Conservation (phyloP, 73 alveolate genomes). For the Uronychia binucleata region DNA sequence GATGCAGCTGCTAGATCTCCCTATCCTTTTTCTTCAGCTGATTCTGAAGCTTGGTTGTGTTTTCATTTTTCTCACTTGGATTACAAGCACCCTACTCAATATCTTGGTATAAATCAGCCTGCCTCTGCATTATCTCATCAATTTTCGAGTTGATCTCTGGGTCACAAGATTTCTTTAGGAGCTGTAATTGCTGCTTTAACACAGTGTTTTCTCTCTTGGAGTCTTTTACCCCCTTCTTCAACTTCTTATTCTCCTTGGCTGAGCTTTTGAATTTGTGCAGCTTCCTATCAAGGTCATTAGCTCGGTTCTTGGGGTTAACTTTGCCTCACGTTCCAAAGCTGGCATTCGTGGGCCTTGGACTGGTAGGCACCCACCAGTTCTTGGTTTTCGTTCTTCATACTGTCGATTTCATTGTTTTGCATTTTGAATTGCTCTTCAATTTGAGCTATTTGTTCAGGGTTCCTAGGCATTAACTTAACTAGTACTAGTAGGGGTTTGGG, state of each 20-base stretch:
- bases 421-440: slow-evolving; percentile 30
- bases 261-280: background rate
- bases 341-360: slow-evolving; percentile 22
- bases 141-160: background rate
- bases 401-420: slow-evolving; percentile 8
- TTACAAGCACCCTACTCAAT: background rate
- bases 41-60: background rate
- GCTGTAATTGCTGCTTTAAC: background rate
- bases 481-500: slow-evolving; percentile 27
- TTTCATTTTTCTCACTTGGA: background rate
- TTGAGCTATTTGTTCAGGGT: slow-evolving; percentile 39
- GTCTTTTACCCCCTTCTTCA: background rate
- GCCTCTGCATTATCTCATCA: background rate
- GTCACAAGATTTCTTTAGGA: background rate
- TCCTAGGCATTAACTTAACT: background rate
- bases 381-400: slow-evolving; percentile 21
- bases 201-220: background rate
- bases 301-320: background rate
- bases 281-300: background rate
- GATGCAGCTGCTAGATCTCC: background rate
- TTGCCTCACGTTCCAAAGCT: background rate
- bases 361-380: slow-evolving; percentile 34
- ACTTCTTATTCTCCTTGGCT: background rate
- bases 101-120: background rate
- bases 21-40: background rate